A percentile compares a stretch with the other conserved stretches of the same genome.
phyloP scores from a whole-genome alignment of 2,329 filamentous ascomycete species.

The Geosmithia morbida region DNA sequence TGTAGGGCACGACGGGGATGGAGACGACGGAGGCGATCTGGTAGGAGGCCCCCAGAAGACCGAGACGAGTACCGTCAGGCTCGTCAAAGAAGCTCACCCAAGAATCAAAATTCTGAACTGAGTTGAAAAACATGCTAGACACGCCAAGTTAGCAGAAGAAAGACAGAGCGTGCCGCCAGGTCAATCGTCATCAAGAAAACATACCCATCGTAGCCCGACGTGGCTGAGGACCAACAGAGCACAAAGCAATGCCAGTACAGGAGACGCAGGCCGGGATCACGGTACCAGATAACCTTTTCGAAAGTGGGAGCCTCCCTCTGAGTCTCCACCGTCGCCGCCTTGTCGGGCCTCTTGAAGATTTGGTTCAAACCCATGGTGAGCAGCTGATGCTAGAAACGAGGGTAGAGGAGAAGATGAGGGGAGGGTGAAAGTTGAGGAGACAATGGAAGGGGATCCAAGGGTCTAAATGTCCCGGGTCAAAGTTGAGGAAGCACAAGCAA shows the following conservation, averaged over 20 bases:
- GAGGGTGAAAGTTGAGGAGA: background rate
- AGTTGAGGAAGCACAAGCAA: background rate
- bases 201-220: constrained; percentile 41
- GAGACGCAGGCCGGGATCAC: constrained; percentile 39
- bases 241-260: constrained; percentile 38
- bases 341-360: constrained; percentile 2
- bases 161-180: too few species aligned
- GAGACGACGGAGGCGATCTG: constrained; percentile 33
- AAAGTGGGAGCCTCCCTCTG: constrained; percentile 30
- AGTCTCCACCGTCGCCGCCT: constrained; percentile 9
- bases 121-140: constrained; percentile 38
- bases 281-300: constrained; percentile 40
- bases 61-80: constrained; percentile 21
- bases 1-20: constrained; percentile 29
- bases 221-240: constrained; percentile 44
- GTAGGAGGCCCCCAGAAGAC: constrained; percentile 36
- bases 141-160: background rate
- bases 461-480: background rate
- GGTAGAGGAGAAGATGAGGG: background rate
- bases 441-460: background rate
- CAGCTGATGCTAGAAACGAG: background rate
- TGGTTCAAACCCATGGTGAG: background rate
- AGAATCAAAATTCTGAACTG: constrained; percentile 38
- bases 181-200: background rate
- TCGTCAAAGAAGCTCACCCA: constrained; percentile 37